phyloP scores from a whole-genome alignment of 2,329 filamentous ascomycete genomes.

The Celoporthe dispersa region DNA sequence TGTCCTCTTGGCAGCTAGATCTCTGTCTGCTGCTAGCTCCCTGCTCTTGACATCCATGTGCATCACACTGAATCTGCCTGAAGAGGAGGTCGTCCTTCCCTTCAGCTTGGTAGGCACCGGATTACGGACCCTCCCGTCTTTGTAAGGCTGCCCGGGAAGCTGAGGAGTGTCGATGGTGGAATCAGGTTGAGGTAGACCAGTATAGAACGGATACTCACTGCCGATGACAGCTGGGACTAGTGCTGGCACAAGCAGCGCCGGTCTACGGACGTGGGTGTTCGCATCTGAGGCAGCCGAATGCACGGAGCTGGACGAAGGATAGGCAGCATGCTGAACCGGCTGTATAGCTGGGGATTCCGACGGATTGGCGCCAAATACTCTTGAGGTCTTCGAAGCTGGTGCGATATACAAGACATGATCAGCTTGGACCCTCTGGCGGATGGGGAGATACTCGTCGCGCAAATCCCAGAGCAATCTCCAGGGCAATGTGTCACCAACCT shows the following conservation, averaged over 20 bases:
- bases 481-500: slow-evolving; percentile 22
- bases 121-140: slow-evolving; percentile 58
- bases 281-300: slow-evolving; percentile 18
- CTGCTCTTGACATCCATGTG: slow-evolving; percentile 57
- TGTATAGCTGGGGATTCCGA: slow-evolving; percentile 20
- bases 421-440: slow-evolving; percentile 12
- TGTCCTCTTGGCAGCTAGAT: slow-evolving; percentile 62
- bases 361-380: slow-evolving; percentile 15
- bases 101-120: slow-evolving; percentile 67
- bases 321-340: slow-evolving; percentile 18
- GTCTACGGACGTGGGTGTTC: slow-evolving; percentile 17
- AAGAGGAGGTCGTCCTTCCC: slow-evolving; percentile 58
- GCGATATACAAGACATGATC: slow-evolving; percentile 11
- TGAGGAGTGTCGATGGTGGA: slow-evolving; percentile 32
- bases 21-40: slow-evolving; percentile 52
- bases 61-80: slow-evolving; percentile 67
- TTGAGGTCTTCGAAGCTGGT: slow-evolving; percentile 26
- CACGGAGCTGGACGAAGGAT: slow-evolving; percentile 10
- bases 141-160: slow-evolving; percentile 34
- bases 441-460: not conserved
- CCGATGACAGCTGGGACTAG: slow-evolving; percentile 9
- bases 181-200: slow-evolving; percentile 33
- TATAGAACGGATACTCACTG: slow-evolving; percentile 12
- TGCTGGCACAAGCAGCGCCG: slow-evolving; percentile 22
- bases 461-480: not conserved